Evolutionary conservation across 164 flowering plant species (phyloP), one percentile per base, ranked within the genome.

Genomic region (Tinospora cordifolia): DNA sequence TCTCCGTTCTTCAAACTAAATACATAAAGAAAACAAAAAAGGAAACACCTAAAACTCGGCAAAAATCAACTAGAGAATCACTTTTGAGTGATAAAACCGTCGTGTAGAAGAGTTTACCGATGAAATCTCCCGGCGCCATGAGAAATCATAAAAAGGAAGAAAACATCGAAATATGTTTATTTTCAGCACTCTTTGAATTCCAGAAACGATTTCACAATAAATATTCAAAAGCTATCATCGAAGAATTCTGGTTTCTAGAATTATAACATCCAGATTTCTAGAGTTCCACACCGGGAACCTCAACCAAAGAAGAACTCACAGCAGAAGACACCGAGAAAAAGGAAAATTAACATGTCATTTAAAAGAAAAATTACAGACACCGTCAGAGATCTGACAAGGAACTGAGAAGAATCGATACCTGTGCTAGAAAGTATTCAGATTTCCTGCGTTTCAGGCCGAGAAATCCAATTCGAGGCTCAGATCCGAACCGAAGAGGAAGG

Each of bases 391-490:
- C 68, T 36, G 39, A 15, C 49, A 62, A 75, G 73, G 71, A 68
- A 76, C 79, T 66, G 71, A 46, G 58, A 39, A 38, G 44, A 38
- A 10, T 58, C 60, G 36, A 41, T 8, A 64, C 10, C 39, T 64
- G 60, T 19, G 21, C 66, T 0, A 47, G 21, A 49, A 58, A 58
- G 17, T 57, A 6, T 8, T 34, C 47, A 39, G 68, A 65, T 38
- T 11, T 27, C 36, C 14, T 26, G 15, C 21, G n/a, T 15, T 24
- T 30, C 39, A 27, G 41, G 24, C 24, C 25, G 47, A 65, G 51
- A 65, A 19, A 21, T 15, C 21, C 22, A n/a, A 65, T 38, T 39
- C 49, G 68, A 3, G 5, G 68, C 47, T 41, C 46, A 14, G 62
- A 65, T 34, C 19, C 8, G 24, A 47, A 13, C 38, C 62, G 19